These are phyloP conservation scores for Wickerhamomyces tratensis DNA, from an alignment of 805 yeast species.

Conservation along the genomic window DNA sequence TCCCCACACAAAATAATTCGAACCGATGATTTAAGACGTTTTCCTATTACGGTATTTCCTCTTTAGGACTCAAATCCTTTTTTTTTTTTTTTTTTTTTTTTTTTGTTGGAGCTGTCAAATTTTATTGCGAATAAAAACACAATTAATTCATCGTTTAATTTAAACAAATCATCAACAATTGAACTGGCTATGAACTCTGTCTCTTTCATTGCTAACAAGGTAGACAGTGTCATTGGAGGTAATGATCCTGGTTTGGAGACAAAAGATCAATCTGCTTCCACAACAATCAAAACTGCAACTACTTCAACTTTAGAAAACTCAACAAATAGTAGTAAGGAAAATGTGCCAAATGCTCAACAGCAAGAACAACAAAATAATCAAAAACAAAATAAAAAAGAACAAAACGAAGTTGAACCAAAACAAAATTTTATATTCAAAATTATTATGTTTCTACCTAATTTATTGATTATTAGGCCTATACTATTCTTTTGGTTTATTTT, in stretches of 20 bases:
- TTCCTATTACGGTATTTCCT: no score
- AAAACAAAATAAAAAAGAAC: neutral
- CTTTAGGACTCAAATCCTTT: no score
- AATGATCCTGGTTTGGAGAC: no score
- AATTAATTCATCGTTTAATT: no score
- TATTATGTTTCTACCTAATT: constrained; percentile 38
- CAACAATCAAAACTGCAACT: neutral
- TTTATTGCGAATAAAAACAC: no score
- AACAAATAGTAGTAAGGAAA: neutral
- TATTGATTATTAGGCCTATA: constrained; percentile 43
- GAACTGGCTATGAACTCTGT: neutral
- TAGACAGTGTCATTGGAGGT: neutral
- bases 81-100: no score
- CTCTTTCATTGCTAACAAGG: neutral
- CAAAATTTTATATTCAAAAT: constrained; percentile 12
- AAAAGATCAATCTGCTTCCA: neutral
- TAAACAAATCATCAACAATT: no score
- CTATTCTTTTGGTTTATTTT: constrained; percentile 37
- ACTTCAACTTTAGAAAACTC: neutral
- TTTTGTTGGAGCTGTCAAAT: no score
- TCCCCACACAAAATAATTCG: no score
- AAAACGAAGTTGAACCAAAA: constrained; percentile 5
- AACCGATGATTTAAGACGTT: no score
- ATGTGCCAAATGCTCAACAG: constrained; percentile 1
- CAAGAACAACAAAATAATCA: neutral